Percentiles rank a stretch among this genome's conserved stretches.
These are phyloP conservation scores for Phytopythium montanum DNA, from an alignment of 352 stramenopile species.

Conservation along the genomic window DNA sequence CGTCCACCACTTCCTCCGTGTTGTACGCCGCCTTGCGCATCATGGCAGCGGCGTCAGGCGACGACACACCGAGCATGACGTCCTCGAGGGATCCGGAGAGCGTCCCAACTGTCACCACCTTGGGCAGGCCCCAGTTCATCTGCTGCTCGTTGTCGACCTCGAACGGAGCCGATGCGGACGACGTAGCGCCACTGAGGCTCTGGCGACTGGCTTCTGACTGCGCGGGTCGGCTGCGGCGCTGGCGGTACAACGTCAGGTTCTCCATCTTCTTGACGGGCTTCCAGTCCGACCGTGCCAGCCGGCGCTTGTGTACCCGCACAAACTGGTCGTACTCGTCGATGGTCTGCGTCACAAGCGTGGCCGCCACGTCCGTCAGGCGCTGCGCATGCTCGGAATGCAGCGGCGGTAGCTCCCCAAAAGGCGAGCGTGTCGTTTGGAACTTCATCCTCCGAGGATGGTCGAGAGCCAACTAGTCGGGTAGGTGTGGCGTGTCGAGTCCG, in stretches of 20 bases:
- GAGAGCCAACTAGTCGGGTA: too few relatives aligned
- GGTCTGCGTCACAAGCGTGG: constrained; percentile 18
- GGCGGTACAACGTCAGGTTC: constrained; percentile 30
- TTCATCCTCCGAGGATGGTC: constrained; percentile 18
- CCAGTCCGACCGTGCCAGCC: constrained; percentile 17
- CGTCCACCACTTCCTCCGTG: constrained; percentile 32
- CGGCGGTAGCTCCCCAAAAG: constrained; percentile 17
- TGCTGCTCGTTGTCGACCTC: constrained; percentile 8
- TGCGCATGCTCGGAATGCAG: constrained; percentile 14
- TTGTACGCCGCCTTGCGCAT: constrained; percentile 34
- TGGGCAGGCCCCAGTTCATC: constrained; percentile 10
- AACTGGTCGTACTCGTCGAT: constrained; percentile 26
- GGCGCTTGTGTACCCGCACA: constrained; percentile 13
- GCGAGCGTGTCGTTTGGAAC: constrained; percentile 19
- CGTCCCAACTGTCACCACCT: constrained; percentile 36
- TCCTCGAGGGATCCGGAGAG: constrained; percentile 47
- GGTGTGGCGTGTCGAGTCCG: neutral
- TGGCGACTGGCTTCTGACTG: neutral
- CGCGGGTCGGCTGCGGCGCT: constrained; percentile 10
- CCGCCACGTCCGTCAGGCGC: constrained; percentile 13
- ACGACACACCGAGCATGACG: constrained; percentile 39
- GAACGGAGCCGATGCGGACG: constrained; percentile 1
- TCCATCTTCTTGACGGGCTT: constrained; percentile 35
- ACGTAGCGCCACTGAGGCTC: neutral
- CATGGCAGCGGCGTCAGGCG: constrained; percentile 26